These are phyloP conservation scores for Massarina eburnea DNA, from an alignment of 2,329 filamentous ascomycete genomes.

Conservation along the genomic window DNA sequence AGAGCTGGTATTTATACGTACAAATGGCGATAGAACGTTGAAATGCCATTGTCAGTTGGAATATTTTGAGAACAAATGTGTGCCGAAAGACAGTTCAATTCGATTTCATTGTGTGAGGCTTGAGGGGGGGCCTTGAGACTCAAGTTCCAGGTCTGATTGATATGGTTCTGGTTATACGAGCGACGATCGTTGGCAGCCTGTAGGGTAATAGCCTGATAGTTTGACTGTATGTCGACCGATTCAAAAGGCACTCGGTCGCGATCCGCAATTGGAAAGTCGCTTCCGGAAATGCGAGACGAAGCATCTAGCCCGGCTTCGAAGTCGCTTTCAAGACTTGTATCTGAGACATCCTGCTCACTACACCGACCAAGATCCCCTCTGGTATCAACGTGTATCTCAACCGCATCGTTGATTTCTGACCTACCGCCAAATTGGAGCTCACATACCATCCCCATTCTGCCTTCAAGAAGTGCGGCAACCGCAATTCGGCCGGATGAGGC, in stretches of 20 bases:
- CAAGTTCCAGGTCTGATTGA: conserved; percentile 37
- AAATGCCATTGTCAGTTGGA: conserved; percentile 35
- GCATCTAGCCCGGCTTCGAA: conserved; percentile 7
- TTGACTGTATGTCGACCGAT: conserved; percentile 29
- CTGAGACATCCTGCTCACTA: conserved; percentile 11
- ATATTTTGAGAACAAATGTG: conserved; percentile 13
- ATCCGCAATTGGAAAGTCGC: conserved; percentile 5
- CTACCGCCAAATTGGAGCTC: conserved; percentile 41
- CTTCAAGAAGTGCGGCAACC: conserved; percentile 61
- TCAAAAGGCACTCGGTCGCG: conserved; percentile 16
- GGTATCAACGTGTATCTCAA: conserved; percentile 15
- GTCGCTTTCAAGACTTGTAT: conserved; percentile 13
- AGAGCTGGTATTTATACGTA: too few relatives aligned
- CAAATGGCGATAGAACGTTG: conserved; percentile 49
- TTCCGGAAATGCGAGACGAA: background rate
- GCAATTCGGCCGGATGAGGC: conserved; percentile 58
- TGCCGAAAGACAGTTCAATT: background rate
- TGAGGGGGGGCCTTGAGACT: conserved; percentile 15
- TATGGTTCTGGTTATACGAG: conserved; percentile 24
- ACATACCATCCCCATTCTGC: conserved; percentile 63
- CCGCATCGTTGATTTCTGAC: conserved; percentile 1
- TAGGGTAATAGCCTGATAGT: conserved; percentile 24
- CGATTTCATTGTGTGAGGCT: background rate
- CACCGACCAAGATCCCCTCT: conserved; percentile 9
- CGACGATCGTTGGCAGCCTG: conserved; percentile 21